A percentile compares a stretch with the other conserved stretches of the same genome.
phyloP scores from a whole-genome alignment of 169 alveolate genomes.

The Plasmodium reichenowi region DNA sequence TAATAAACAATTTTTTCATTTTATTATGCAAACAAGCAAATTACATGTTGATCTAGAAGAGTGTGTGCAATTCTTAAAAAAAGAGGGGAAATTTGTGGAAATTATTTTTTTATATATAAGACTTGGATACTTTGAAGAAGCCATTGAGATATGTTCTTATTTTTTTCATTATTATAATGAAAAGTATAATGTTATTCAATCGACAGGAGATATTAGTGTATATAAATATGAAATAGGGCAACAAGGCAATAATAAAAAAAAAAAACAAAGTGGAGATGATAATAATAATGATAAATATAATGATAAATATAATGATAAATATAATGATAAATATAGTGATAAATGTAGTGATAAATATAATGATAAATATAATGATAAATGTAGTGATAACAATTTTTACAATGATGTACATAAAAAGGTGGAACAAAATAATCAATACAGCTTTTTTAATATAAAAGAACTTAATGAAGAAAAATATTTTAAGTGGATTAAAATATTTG shows the following conservation, averaged over 20 bases:
- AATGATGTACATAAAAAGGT: too few species aligned
- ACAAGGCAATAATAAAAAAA: neutral
- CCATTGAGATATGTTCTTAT: constrained; percentile 41
- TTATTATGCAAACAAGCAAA: constrained; percentile 19
- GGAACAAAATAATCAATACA: too few species aligned
- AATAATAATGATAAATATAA: neutral
- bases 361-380: too few species aligned
- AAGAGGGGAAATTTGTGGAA: constrained; percentile 9
- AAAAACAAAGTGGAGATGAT: too few species aligned
- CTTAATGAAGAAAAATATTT: neutral
- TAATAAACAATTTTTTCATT: neutral
- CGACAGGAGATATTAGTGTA: neutral
- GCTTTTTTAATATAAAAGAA: too few species aligned
- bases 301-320: too few species aligned
- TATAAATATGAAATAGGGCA: neutral
- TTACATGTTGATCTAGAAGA: constrained; percentile 23
- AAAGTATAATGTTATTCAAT: neutral
- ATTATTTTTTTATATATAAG: constrained; percentile 35
- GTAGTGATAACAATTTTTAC: too few species aligned
- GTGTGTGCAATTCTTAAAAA: constrained; percentile 29
- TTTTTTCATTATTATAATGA: constrained; percentile 20
- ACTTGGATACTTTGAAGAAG: constrained; percentile 20
- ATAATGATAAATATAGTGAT: too few species aligned
- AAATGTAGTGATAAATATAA: too few species aligned
- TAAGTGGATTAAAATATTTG: constrained; percentile 8